Evolutionary conservation across 1,284 basidiomycete genomes (phyloP).

Genomic region (Cutaneotrichosporon sp.): DNA sequence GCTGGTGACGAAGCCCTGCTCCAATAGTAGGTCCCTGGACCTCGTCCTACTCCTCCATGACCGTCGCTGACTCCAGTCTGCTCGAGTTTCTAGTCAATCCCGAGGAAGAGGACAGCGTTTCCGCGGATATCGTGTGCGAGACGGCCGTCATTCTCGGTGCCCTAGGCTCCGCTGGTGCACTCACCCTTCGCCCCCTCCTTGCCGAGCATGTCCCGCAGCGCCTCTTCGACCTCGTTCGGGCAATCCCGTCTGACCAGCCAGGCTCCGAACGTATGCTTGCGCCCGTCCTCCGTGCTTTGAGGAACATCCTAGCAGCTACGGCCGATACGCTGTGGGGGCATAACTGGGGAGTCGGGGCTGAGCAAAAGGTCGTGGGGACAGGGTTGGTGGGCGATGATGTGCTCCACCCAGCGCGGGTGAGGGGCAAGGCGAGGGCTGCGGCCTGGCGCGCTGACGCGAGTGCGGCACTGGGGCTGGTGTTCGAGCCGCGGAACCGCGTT

Average conservation of each 20-base stretch:
- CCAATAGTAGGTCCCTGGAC: slow-evolving; percentile 30
- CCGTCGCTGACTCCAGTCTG: slow-evolving; percentile 17
- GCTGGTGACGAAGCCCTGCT: slow-evolving; percentile 36
- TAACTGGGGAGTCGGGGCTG: slow-evolving; percentile 44
- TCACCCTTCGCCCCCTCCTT: slow-evolving; percentile 36
- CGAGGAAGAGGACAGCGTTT: neutral
- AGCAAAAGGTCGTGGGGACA: slow-evolving; percentile 38
- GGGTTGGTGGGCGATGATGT: slow-evolving; percentile 32
- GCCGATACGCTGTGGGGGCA: slow-evolving; percentile 45
- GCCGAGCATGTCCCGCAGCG: slow-evolving; percentile 22
- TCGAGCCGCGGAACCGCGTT: slow-evolving; percentile 34
- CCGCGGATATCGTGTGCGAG: slow-evolving; percentile 36
- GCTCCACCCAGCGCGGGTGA: slow-evolving; percentile 12
- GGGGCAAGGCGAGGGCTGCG: slow-evolving; percentile 12
- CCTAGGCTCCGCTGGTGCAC: slow-evolving; percentile 39
- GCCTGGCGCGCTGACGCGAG: slow-evolving; percentile 24
- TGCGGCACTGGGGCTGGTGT: slow-evolving; percentile 24
- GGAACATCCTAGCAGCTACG: slow-evolving; percentile 39
- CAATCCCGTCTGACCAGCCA: slow-evolving; percentile 7
- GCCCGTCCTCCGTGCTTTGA: slow-evolving; percentile 33
- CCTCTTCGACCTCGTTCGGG: slow-evolving; percentile 27
- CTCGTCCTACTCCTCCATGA: neutral
- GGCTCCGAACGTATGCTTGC: slow-evolving; percentile 22
- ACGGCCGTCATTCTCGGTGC: slow-evolving; percentile 47
- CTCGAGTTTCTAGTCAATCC: slow-evolving; percentile 19